A percentile compares a stretch with the other conserved stretches of the same genome.
Evolutionary conservation across 2,329 filamentous ascomycete genomes (phyloP).

Genomic region (Monilinia fructicola): DNA sequence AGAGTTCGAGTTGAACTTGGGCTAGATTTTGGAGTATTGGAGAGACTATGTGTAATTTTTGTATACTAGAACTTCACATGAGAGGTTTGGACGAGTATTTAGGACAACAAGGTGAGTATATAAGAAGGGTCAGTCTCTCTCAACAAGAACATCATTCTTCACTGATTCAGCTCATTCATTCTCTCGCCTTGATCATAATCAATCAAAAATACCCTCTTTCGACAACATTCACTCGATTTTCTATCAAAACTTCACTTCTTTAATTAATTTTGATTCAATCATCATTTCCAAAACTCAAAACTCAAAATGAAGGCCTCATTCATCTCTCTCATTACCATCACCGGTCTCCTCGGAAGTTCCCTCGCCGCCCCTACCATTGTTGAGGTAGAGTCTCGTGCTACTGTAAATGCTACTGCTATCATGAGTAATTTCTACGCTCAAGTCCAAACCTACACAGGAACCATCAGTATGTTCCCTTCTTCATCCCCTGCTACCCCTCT

Average conservation of each 20-base stretch:
- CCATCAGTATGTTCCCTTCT: neutral
- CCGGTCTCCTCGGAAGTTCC: neutral
- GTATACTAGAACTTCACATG: too few species aligned
- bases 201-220: neutral
- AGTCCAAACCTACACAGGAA: constrained; percentile 1
- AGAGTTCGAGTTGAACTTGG: too few species aligned
- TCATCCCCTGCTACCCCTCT: too few species aligned
- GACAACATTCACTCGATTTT: neutral
- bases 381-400: neutral
- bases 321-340: neutral
- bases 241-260: neutral
- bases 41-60: too few species aligned
- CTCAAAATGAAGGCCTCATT: neutral
- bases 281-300: neutral
- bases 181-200: too few species aligned
- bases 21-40: too few species aligned
- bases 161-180: too few species aligned
- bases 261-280: neutral
- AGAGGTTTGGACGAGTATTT: too few species aligned
- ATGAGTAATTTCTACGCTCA: neutral
- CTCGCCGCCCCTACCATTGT: neutral
- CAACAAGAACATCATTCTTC: too few species aligned
- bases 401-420: neutral
- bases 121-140: too few species aligned
- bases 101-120: too few species aligned